A percentile compares a stretch with the other conserved stretches of the same genome.
Evolutionary conservation across 2,329 filamentous ascomycete genomes (phyloP).

Genomic region (Xylaria sp.): DNA sequence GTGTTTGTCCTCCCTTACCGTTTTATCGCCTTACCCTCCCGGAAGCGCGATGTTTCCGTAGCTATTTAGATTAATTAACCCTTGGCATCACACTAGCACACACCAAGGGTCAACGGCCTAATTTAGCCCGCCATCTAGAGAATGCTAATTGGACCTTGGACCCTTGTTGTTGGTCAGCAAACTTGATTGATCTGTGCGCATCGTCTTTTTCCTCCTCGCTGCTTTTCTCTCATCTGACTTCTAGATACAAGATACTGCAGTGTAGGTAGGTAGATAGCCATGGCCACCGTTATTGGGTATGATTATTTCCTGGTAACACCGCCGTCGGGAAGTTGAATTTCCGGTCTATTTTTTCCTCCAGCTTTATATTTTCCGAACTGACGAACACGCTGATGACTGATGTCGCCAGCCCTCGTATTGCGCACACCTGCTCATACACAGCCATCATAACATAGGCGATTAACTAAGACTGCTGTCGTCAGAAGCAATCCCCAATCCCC

Average conservation of each 20-base stretch:
- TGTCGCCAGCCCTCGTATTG: background rate
- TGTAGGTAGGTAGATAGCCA: background rate
- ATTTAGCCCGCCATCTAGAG: background rate
- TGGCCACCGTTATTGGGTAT: too few relatives aligned
- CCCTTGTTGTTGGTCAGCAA: background rate
- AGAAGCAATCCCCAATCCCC: background rate
- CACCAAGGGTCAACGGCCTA: background rate
- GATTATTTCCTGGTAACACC: background rate
- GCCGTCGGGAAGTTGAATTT: background rate
- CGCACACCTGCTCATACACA: background rate
- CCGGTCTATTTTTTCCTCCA: background rate
- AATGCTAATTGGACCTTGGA: background rate
- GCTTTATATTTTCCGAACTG: background rate
- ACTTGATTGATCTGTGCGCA: background rate
- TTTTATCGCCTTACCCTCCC: slow-evolving; percentile 12
- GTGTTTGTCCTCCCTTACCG: slow-evolving; percentile 25
- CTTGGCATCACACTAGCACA: slow-evolving; percentile 2
- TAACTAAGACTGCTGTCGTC: background rate
- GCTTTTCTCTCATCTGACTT: background rate
- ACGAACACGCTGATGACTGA: too few relatives aligned
- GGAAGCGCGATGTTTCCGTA: background rate
- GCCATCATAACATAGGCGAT: background rate
- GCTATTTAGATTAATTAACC: slow-evolving; percentile 32
- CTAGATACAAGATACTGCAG: background rate
- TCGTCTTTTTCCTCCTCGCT: background rate